Percentiles rank a stretch among this genome's conserved stretches.
Conservation (phyloP, 164 flowering plant genomes). For the Aristolochia contorta region DNA sequence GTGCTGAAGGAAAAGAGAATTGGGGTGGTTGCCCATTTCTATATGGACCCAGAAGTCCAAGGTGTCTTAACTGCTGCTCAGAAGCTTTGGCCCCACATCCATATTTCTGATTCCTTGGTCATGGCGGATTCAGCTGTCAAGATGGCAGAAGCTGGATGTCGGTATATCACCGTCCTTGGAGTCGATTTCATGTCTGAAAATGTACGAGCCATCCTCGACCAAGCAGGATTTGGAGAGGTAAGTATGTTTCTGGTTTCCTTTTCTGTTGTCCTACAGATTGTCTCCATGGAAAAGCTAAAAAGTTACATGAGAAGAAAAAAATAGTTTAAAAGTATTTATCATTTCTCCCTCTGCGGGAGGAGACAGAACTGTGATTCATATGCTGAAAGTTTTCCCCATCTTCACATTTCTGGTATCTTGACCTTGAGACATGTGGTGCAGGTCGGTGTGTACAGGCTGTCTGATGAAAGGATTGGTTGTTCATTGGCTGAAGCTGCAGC, state of each 20-base stretch:
- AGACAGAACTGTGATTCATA: neutral
- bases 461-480: conserved; percentile 83
- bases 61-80: conserved; percentile 90
- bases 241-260: conserved; percentile 1
- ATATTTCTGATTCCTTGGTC: conserved; percentile 89
- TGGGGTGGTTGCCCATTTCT: conserved; percentile 93
- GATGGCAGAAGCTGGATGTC: conserved; percentile 89
- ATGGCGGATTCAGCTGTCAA: conserved; percentile 95
- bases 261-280: neutral
- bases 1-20: conserved; percentile 79
- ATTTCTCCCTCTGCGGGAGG: neutral
- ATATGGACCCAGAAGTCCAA: conserved; percentile 99
- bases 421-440: conserved; percentile 23
- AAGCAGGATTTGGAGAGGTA: conserved; percentile 86
- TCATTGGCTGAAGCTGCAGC: conserved; percentile 98
- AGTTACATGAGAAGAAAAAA: neutral
- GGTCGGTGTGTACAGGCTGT: conserved; percentile 99
- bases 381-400: neutral
- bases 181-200: conserved; percentile 99
- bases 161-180: conserved; percentile 76
- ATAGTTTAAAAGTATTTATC: neutral
- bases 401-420: neutral
- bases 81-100: conserved; percentile 88
- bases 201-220: conserved; percentile 97
- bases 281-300: neutral